Percentiles rank a stretch among this genome's conserved stretches.
Evolutionary conservation across 495 filamentous ascomycete species (phyloP).

Genomic region (Cudoniella acicularis): DNA sequence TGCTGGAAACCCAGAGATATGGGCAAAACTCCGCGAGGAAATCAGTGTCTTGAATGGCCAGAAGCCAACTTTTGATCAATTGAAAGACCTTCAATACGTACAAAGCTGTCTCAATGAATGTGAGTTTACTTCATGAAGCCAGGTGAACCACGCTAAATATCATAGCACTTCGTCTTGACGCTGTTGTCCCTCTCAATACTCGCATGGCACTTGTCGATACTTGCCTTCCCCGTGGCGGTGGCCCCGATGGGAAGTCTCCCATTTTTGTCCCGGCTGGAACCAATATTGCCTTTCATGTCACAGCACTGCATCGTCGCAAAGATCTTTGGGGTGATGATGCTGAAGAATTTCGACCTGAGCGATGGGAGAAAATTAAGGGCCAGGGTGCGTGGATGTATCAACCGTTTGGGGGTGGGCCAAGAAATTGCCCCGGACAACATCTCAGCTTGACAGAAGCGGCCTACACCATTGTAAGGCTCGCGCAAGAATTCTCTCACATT

Average conservation of each 20-base stretch:
- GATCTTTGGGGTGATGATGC: slow-evolving; percentile 23
- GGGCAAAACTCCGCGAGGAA: slow-evolving; percentile 36
- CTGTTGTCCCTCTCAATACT: slow-evolving; percentile 34
- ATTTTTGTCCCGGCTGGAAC: slow-evolving; percentile 39
- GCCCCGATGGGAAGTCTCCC: slow-evolving; percentile 39
- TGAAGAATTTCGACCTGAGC: slow-evolving; percentile 32
- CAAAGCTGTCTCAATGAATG: slow-evolving; percentile 28
- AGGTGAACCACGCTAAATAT: too few relatives aligned
- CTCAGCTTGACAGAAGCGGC: slow-evolving; percentile 53
- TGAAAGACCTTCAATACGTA: slow-evolving; percentile 30
- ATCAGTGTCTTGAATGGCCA: slow-evolving; percentile 17
- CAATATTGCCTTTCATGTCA: slow-evolving; percentile 10
- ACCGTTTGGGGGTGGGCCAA: slow-evolving; percentile 58
- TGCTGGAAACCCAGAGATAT: slow-evolving; percentile 43
- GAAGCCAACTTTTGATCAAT: slow-evolving; percentile 16
- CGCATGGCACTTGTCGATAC: slow-evolving; percentile 46
- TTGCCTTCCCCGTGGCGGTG: slow-evolving; percentile 43
- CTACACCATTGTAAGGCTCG: slow-evolving; percentile 51
- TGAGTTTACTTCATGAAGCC: too few relatives aligned
- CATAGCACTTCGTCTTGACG: slow-evolving; percentile 4
- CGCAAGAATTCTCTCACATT: slow-evolving; percentile 55
- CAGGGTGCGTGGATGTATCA: slow-evolving; percentile 50
- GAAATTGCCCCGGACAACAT: slow-evolving; percentile 46
- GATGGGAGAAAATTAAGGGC: slow-evolving; percentile 41
- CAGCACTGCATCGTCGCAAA: slow-evolving; percentile 26